phyloP scores from a whole-genome alignment of 2,329 filamentous ascomycete genomes.

The Ophiocordyceps camponoti-rufipedis region DNA sequence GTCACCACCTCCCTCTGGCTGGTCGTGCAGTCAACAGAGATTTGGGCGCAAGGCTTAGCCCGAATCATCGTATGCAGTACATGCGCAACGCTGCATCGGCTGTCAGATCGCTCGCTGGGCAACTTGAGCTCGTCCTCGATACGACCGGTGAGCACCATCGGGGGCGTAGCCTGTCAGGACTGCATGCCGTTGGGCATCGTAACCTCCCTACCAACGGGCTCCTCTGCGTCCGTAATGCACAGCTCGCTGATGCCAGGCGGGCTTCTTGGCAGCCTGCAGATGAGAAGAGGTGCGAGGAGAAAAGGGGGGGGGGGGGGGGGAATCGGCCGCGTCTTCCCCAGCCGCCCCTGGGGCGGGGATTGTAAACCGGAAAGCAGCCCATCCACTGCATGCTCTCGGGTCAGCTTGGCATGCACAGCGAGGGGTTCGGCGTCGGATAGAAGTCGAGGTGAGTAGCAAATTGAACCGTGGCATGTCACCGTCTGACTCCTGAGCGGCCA shows the following conservation, averaged over 20 bases:
- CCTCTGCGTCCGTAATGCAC: constrained; percentile 22
- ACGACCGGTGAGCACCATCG: background rate
- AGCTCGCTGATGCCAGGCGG: constrained; percentile 12
- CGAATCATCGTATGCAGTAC: background rate
- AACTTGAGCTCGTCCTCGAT: background rate
- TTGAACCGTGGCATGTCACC: background rate
- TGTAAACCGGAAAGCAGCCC: background rate
- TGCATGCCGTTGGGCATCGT: constrained; percentile 29
- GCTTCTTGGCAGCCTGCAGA: constrained; percentile 11
- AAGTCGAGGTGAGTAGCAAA: background rate
- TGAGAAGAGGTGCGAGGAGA: background rate
- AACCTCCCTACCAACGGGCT: constrained; percentile 24
- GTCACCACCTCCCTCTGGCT: background rate
- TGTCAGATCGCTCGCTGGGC: background rate
- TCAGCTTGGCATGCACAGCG: background rate
- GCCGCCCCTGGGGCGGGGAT: background rate
- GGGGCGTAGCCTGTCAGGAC: constrained; percentile 2
- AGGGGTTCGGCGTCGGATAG: background rate
- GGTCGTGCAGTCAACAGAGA: background rate
- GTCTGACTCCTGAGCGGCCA: background rate
- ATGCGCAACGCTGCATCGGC: background rate
- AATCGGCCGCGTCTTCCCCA: background rate
- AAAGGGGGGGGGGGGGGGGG: background rate
- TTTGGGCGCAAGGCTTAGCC: background rate
- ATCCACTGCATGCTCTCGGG: background rate